These are phyloP conservation scores for Sonneratia caseolaris DNA, from an alignment of 345 rosid genomes.

Conservation along the genomic window DNA sequence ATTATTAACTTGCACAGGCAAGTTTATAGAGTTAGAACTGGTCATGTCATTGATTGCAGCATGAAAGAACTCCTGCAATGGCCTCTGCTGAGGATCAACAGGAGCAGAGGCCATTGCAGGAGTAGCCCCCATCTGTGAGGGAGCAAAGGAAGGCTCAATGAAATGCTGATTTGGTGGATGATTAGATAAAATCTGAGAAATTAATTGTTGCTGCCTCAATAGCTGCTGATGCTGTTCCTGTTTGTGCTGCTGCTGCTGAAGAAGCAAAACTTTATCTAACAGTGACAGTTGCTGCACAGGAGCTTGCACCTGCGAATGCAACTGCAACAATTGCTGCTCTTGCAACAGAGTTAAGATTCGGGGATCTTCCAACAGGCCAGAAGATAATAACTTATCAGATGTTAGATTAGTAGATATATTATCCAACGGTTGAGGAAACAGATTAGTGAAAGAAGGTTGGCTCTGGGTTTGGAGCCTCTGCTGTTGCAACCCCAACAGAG, in stretches of 20 bases:
- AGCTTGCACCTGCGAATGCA: conserved; percentile 54
- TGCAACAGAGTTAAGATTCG: conserved; percentile 67
- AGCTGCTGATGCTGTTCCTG: conserved; percentile 83
- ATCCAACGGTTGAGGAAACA: conserved; percentile 62
- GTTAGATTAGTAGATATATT: conserved; percentile 36
- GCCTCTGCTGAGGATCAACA: conserved; percentile 45
- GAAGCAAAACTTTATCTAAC: conserved; percentile 56
- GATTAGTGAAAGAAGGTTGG: conserved; percentile 41
- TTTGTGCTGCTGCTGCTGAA: conserved; percentile 76
- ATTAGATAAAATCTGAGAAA: conserved; percentile 64
- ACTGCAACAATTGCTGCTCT: conserved; percentile 66
- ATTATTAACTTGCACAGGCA: conserved; percentile 26
- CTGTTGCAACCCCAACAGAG: conserved; percentile 61
- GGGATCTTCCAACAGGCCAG: conserved; percentile 64
- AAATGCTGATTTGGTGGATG: conserved; percentile 46
- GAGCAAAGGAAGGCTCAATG: conserved; percentile 51
- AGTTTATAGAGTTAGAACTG: conserved; percentile 25
- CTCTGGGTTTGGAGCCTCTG: conserved; percentile 45
- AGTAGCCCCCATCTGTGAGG: conserved; percentile 36
- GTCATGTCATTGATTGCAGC: conserved; percentile 43
- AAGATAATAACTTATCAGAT: conserved; percentile 42
- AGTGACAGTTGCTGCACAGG: conserved; percentile 59
- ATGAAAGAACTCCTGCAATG: conserved; percentile 41
- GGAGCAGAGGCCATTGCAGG: conserved; percentile 47
- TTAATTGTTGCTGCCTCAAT: conserved; percentile 66